Base-by-base conservation (phyloP, 2,329 filamentous ascomycete genomes). In the Claviceps cyperi region DNA sequence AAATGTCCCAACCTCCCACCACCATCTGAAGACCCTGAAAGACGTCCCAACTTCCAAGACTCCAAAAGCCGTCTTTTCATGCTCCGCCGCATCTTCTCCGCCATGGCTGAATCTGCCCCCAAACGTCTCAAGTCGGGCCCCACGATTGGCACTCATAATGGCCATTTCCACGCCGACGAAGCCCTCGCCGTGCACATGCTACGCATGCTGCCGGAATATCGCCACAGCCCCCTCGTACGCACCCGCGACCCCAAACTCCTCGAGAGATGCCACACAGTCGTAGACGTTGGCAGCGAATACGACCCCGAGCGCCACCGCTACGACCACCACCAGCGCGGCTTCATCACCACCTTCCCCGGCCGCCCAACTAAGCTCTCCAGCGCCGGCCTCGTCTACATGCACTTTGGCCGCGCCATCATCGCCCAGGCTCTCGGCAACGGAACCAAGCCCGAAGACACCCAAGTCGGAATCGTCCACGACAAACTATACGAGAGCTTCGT, bases 141-240 rank as follows among this genome's bases (percentile, higher is more conserved):
- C 56, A 69, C 81, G 58, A 94, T 96, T 64, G 92, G 90, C 63
- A 98, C 92, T 32, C 92, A 98, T 78, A 96, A 84, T 71, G 92
- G 92, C 58, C 89, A 96, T 74, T 98, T 98, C 77, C 92, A 98
- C 73, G 92, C 92, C 66, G 92, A 98, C 68, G 92, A 98, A 73
- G 91, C 92, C 53, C 81, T 98, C 43, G 92, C 92, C 52, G 90
- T 98, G 56, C 89, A 94, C 74, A 88, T 98, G 75, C 85, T 98
- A 58, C 88, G 89, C 56, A 78, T 85, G 51, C 84, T 97, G 17
- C 91, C 92, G 21, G 71, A 82, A 52, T 98, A 97, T 73, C 66
- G 75, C 50, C 70, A 76, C 58, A 83, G 88, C 24, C 65, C 75
- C 43, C 83, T 98, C 43, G 74, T 95, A 47, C 89, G 92, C 59